Evolutionary conservation across 192 early-diverging fungal species (phyloP).

Genomic region (Irineochytrium annulatum): DNA sequence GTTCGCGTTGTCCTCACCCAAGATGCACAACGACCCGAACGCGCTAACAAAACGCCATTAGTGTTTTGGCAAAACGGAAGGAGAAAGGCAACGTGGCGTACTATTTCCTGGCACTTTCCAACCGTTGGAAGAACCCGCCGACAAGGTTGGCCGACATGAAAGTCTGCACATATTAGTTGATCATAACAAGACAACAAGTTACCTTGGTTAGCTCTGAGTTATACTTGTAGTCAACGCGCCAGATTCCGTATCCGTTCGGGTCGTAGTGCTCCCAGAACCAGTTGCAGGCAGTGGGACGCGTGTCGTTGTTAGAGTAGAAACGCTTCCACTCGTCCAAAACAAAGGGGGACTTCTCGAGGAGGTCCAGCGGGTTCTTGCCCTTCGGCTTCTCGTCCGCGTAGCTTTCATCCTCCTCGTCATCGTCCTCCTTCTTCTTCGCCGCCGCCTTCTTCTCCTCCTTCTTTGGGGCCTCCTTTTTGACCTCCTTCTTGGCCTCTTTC

Average conservation of each 20-base stretch:
- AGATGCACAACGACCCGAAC: constrained; percentile 79
- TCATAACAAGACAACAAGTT: not conserved
- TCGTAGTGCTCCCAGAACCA: constrained; percentile 95
- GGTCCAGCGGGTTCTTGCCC: constrained; percentile 86
- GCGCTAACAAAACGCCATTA: constrained; percentile 39
- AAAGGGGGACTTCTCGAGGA: constrained; percentile 78
- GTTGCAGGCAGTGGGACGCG: constrained; percentile 75
- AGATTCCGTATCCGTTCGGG: constrained; percentile 84
- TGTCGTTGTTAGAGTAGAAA: constrained; percentile 96
- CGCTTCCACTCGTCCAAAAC: constrained; percentile 93
- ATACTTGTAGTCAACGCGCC: constrained; percentile 93
- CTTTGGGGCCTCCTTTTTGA: constrained; percentile 22
- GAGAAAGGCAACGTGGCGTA: constrained; percentile 12
- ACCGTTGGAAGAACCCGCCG: constrained; percentile 87
- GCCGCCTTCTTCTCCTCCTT: constrained; percentile 52
- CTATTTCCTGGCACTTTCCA: constrained; percentile 90
- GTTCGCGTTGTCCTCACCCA: constrained; percentile 83
- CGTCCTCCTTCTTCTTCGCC: constrained; percentile 54
- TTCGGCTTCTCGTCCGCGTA: constrained; percentile 71
- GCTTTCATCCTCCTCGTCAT: constrained; percentile 60
- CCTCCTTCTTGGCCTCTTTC: constrained; percentile 56
- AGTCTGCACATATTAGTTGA: constrained; percentile 3
- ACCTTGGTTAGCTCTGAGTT: constrained; percentile 82
- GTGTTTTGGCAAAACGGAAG: not conserved
- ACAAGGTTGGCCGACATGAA: constrained; percentile 96